phyloP scores from a whole-genome alignment of 176 grass and related monocot genomes.

The Phoenix dactylifera region DNA sequence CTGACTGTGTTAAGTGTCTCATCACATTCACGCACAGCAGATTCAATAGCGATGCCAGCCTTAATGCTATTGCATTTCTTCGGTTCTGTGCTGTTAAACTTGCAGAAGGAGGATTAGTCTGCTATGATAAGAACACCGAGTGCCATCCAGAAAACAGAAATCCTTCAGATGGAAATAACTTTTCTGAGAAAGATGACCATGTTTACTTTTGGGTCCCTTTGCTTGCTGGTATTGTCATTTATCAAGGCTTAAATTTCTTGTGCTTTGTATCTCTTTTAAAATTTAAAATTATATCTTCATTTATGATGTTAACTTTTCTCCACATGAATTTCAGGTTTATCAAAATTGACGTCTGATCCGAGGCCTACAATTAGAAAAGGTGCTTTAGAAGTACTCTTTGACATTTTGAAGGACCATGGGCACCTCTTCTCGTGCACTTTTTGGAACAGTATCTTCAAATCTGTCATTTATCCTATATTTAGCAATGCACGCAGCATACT shows the following conservation, averaged over 20 bases:
- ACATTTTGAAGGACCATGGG: constrained; percentile 86
- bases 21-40: constrained; percentile 88
- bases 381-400: constrained; percentile 94
- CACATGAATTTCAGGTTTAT: constrained; percentile 53
- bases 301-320: constrained; percentile 15
- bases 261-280: neutral
- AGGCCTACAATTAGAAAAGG: constrained; percentile 93
- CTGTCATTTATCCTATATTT: constrained; percentile 87
- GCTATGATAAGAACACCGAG: constrained; percentile 37
- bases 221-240: constrained; percentile 52
- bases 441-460: constrained; percentile 75
- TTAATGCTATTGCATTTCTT: constrained; percentile 95
- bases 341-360: constrained; percentile 73
- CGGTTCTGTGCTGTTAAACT: constrained; percentile 95
- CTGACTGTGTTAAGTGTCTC: constrained; percentile 91
- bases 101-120: constrained; percentile 72
- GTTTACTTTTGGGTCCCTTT: constrained; percentile 93
- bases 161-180: constrained; percentile 39
- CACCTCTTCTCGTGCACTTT: constrained; percentile 74
- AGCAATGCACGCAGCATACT: constrained; percentile 25
- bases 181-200: constrained; percentile 54
- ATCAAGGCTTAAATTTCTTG: constrained; percentile 13
- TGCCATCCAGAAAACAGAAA: constrained; percentile 28
- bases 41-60: constrained; percentile 87
- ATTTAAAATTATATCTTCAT: constrained; percentile 15